phyloP scores from a whole-genome alignment of 2,329 filamentous ascomycete genomes.

The Aspergillus brasiliensis region DNA sequence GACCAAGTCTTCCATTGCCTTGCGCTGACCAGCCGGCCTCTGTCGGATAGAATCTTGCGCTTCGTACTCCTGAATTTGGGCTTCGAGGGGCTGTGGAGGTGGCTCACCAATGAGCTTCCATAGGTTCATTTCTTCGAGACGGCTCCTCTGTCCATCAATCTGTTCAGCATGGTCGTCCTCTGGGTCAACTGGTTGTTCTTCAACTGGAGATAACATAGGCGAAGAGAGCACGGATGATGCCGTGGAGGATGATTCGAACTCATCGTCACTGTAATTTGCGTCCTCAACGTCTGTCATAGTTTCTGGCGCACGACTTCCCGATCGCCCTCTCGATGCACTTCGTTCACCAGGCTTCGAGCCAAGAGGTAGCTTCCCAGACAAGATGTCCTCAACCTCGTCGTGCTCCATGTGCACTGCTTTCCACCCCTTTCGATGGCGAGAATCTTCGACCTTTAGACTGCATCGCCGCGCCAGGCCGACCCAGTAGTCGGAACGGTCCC shows the following conservation, averaged over 20 bases:
- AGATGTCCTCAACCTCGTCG: conserved; percentile 46
- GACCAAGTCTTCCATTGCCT: conserved; percentile 38
- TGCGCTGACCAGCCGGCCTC: conserved; percentile 33
- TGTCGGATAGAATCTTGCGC: conserved; percentile 11
- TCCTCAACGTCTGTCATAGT: not conserved
- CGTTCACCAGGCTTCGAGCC: conserved; percentile 13
- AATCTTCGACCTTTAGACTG: conserved; percentile 53
- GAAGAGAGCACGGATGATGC: not conserved
- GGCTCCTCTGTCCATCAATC: conserved; percentile 50
- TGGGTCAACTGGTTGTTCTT: conserved; percentile 24
- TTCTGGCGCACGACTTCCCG: not conserved
- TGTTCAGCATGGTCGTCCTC: conserved; percentile 51
- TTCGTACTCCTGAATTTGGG: conserved; percentile 26
- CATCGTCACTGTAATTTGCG: not conserved
- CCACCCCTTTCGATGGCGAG: conserved; percentile 34
- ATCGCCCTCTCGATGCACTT: conserved; percentile 7
- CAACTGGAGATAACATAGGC: not conserved
- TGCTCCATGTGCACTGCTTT: conserved; percentile 36
- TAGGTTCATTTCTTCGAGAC: conserved; percentile 49
- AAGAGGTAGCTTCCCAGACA: conserved; percentile 26
- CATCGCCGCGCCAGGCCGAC: conserved; percentile 54
- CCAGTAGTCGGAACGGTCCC: conserved; percentile 54
- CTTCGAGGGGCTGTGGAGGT: conserved; percentile 19
- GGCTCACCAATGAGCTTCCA: conserved; percentile 45
- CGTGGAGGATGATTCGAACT: not conserved